Percentiles rank a stretch among this genome's conserved stretches.
Conservation (phyloP, 257 asterid genomes). For the Fraxinus quadrangulata region DNA sequence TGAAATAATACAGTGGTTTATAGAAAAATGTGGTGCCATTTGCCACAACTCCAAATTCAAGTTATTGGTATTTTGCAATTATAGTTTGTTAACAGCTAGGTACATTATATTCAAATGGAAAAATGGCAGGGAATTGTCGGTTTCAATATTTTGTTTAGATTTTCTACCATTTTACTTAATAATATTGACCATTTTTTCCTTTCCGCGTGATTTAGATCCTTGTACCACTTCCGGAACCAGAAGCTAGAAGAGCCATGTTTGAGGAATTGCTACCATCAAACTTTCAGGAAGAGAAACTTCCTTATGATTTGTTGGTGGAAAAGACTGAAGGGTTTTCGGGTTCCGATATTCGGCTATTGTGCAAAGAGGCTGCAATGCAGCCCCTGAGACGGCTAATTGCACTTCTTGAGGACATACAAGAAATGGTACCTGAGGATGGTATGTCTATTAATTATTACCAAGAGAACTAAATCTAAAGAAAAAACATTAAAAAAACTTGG, state of each 20-base stretch:
- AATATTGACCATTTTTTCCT: conserved; percentile 5
- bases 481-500: neutral
- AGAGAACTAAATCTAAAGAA: neutral
- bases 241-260: conserved; percentile 90
- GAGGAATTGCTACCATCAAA: conserved; percentile 70
- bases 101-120: neutral
- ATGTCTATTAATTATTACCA: conserved; percentile 26
- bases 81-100: neutral
- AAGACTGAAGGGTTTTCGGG: conserved; percentile 82
- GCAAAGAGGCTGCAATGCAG: conserved; percentile 99
- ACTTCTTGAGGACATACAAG: conserved; percentile 65
- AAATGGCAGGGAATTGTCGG: conserved; percentile 7
- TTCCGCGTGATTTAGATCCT: conserved; percentile 60
- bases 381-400: conserved; percentile 85
- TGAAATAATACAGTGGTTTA: neutral
- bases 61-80: neutral
- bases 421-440: conserved; percentile 81
- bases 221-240: conserved; percentile 94
- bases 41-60: neutral
- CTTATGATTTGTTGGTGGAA: conserved; percentile 75
- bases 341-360: conserved; percentile 81
- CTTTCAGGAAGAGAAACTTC: conserved; percentile 51
- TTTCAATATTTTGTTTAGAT: neutral
- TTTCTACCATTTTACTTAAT: neutral
- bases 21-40: neutral